Percentiles rank a stretch among this genome's conserved stretches.
Conservation (phyloP, 257 asterid species). For the Primulina huaijiensis region DNA sequence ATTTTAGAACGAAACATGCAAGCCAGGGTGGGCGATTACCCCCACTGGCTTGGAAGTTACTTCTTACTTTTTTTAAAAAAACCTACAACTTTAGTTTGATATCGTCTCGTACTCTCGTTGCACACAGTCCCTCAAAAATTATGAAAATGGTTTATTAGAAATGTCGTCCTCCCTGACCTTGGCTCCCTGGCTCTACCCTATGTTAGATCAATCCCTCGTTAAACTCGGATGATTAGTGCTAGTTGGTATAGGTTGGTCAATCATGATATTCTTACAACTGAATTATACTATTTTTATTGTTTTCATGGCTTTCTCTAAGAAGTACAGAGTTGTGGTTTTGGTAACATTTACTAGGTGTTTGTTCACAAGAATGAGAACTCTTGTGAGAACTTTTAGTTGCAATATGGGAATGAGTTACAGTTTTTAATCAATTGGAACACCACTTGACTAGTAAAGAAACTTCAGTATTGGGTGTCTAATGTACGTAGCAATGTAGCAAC, state of each 20-base stretch:
- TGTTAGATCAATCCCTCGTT: not conserved
- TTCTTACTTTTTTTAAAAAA: too few species aligned
- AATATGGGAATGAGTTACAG: not conserved
- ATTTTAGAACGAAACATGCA: too few species aligned
- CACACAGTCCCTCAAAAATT: not conserved
- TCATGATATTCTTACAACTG: not conserved
- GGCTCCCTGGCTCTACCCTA: not conserved
- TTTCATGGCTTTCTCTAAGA: not conserved
- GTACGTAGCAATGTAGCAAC: too few species aligned
- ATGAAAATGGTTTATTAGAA: not conserved
- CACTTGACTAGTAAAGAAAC: not conserved
- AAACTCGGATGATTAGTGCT: not conserved
- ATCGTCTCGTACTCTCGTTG: too few species aligned
- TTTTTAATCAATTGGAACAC: not conserved
- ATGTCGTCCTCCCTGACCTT: not conserved
- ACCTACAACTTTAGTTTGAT: too few species aligned
- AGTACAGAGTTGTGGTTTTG: not conserved
- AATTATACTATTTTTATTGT: too few species aligned
- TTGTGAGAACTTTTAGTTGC: not conserved
- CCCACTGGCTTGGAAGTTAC: too few species aligned
- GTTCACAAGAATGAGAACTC: not conserved
- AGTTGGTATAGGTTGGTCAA: not conserved
- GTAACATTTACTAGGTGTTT: not conserved
- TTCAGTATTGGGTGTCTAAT: not conserved
- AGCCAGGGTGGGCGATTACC: not conserved